These are phyloP conservation scores for Sordariomycetes sp. DNA, from an alignment of 2,329 filamentous ascomycete species.

Conservation along the genomic window DNA sequence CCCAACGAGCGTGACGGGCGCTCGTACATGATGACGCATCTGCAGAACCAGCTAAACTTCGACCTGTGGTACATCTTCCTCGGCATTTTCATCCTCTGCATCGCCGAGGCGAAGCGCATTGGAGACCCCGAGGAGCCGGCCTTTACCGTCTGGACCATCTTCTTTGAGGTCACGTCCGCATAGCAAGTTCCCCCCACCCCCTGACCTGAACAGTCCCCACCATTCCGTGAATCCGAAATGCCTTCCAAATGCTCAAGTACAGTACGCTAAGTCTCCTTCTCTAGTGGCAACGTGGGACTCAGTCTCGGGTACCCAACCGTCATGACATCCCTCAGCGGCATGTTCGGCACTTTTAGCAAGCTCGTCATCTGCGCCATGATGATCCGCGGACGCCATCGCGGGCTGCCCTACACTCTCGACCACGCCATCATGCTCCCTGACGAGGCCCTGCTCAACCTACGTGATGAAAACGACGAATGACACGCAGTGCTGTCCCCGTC, in stretches of 20 bases:
- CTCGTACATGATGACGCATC: constrained; percentile 20
- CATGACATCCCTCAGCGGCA: constrained; percentile 16
- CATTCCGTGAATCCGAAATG: too few species aligned
- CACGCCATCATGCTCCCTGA: constrained; percentile 20
- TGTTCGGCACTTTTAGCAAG: constrained; percentile 22
- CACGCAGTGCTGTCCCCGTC: too few species aligned
- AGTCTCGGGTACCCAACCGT: constrained; percentile 21
- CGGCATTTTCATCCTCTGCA: constrained; percentile 24
- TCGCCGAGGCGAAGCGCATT: constrained; percentile 7
- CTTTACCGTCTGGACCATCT: constrained; percentile 6
- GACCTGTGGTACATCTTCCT: constrained; percentile 32
- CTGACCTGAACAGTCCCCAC: too few species aligned
- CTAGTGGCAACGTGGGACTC: constrained; percentile 24
- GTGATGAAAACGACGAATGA: too few species aligned
- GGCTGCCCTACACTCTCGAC: constrained; percentile 22
- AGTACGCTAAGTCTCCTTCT: background rate
- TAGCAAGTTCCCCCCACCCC: too few species aligned
- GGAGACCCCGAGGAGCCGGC: constrained; percentile 4
- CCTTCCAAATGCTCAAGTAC: background rate
- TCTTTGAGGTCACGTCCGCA: constrained; percentile 5
- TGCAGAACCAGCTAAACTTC: constrained; percentile 28
- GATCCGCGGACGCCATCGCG: constrained; percentile 25
- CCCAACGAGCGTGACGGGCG: constrained; percentile 7
- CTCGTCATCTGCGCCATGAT: constrained; percentile 26
- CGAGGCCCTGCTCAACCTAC: too few species aligned